Base-by-base conservation (phyloP, 169 alveolate genomes). In the Eimeria brunetti region DNA sequence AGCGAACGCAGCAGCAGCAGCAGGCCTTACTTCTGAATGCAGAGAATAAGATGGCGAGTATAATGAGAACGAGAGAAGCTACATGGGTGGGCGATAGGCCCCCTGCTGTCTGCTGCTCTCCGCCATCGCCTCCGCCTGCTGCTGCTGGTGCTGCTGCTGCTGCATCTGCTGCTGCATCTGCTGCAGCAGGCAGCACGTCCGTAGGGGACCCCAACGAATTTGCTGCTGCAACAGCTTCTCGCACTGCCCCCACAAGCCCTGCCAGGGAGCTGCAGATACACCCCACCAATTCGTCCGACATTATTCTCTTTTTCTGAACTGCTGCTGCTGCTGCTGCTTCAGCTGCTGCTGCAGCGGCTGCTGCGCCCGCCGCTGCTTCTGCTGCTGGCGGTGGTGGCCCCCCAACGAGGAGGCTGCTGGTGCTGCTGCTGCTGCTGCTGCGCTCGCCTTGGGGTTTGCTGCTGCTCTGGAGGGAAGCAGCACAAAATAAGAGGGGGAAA, bases 31-130 rank as follows among this genome's bases (percentile, higher is more conserved):
- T 16, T 58, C 18, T 58, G 67, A 6, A 14, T 11, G 88, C 88
- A 46, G 88, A 78, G 88, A 78, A 46, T 12, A 78, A 24, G 46
- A 78, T 78, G 9, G 88, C 88, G 62, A 78, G 67, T 56, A 78
- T 7, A n/a, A 78, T 38, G 64, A 78, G 88, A 30, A 78, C 38
- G 41, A 78, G 88, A n/a, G 88, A 78, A 24, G 88, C 88, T 4
- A 78, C 46, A 30, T 78, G 88, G 9, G 88, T 78, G 14, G 88
- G 88, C 60, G 88, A 78, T 56, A 38, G 71, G 46, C 67, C 71
- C 22, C 49, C 67, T 44, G 71, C 89, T 1, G 71, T n/a, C 5
- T 22, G 46, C 44, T 41, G 71, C 60, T 27, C 49, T 22, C 69
- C 88, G 36, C 60, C 64, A 12, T 44, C 60, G 49, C 46, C 60